Evolutionary conservation across 1,284 basidiomycete species (phyloP).

Genomic region (Ganoderma multipileum): DNA sequence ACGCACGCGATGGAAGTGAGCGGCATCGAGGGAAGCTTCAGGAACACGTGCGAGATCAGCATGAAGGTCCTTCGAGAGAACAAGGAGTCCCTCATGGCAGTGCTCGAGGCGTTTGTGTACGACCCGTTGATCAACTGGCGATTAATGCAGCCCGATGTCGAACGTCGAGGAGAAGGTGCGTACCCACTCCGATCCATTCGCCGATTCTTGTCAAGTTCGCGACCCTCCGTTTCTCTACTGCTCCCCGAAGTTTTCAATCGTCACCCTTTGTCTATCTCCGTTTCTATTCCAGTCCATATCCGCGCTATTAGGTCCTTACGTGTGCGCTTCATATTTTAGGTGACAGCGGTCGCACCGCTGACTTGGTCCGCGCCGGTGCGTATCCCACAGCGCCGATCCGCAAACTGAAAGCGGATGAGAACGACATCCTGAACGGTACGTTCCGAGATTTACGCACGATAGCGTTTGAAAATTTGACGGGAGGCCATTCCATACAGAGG

Average conservation of each 20-base stretch:
- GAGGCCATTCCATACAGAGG: slow-evolving; percentile 49
- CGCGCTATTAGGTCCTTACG: slow-evolving; percentile 19
- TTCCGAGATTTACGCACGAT: slow-evolving; percentile 12
- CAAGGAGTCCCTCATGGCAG: slow-evolving; percentile 97
- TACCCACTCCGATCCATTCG: background rate
- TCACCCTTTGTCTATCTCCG: background rate
- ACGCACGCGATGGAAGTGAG: slow-evolving; percentile 99
- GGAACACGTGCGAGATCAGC: slow-evolving; percentile 95
- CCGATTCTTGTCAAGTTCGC: background rate
- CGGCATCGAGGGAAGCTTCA: slow-evolving; percentile 97
- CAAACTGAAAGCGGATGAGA: slow-evolving; percentile 82
- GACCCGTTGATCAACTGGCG: slow-evolving; percentile 92
- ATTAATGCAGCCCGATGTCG: slow-evolving; percentile 78
- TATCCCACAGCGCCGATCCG: slow-evolving; percentile 78
- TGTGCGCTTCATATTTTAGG: slow-evolving; percentile 36
- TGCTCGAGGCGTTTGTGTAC: slow-evolving; percentile 94
- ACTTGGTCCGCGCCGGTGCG: slow-evolving; percentile 71
- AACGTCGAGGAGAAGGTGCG: slow-evolving; percentile 69
- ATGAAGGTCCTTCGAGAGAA: slow-evolving; percentile 98
- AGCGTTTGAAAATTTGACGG: slow-evolving; percentile 10
- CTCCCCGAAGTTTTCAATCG: background rate
- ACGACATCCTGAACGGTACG: slow-evolving; percentile 81
- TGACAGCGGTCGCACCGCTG: slow-evolving; percentile 62
- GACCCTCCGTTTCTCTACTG: background rate
- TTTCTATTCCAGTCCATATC: slow-evolving; percentile 5